A percentile compares a stretch with the other conserved stretches of the same genome.
These are phyloP conservation scores for Solanum sejunctum DNA, from an alignment of 257 asterid genomes.

Conservation along the genomic window DNA sequence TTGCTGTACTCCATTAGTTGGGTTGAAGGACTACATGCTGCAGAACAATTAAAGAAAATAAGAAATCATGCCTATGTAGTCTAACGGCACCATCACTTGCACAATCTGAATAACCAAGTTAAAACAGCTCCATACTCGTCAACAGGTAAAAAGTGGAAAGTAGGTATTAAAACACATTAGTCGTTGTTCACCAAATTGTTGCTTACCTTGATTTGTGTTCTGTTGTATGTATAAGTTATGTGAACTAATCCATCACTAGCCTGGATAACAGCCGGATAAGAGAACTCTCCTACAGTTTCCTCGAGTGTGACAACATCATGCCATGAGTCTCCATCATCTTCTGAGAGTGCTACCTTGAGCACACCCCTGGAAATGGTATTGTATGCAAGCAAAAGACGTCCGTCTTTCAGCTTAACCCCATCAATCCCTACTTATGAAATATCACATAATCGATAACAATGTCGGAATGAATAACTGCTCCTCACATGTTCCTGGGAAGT, in stretches of 20 bases:
- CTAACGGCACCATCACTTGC: neutral
- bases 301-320: conserved; percentile 59
- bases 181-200: neutral
- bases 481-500: neutral
- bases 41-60: neutral
- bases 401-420: conserved; percentile 80
- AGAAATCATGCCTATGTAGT: neutral
- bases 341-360: conserved; percentile 67
- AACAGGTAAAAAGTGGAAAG: neutral
- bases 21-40: conserved; percentile 67
- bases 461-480: neutral
- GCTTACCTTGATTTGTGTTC: conserved; percentile 83
- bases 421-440: conserved; percentile 51
- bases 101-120: neutral
- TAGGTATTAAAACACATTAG: neutral
- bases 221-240: conserved; percentile 74
- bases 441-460: neutral
- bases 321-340: conserved; percentile 88
- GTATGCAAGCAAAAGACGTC: conserved; percentile 67
- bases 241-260: conserved; percentile 69
- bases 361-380: conserved; percentile 75
- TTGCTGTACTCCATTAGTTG: conserved; percentile 10
- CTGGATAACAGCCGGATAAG: conserved; percentile 95
- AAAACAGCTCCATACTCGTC: neutral
- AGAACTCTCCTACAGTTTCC: conserved; percentile 60